Conservation (phyloP, 805 yeast genomes). For the Ogataea nitratoaversa region DNA sequence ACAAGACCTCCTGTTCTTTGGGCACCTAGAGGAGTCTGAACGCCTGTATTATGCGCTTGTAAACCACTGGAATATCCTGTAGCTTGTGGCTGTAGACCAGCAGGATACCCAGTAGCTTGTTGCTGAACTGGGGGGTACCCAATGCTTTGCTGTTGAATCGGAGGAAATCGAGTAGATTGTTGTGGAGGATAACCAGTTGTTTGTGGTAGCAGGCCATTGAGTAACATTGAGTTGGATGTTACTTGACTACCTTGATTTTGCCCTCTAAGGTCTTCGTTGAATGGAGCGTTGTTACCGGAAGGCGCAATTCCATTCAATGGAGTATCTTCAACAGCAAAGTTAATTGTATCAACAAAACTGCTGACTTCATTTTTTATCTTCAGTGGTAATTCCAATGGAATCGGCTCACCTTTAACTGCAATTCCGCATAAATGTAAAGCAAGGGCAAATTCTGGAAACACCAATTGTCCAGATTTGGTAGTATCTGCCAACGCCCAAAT, state of each 20-base stretch:
- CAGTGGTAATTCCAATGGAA: slow-evolving; percentile 70
- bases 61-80: slow-evolving; percentile 37
- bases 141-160: slow-evolving; percentile 52
- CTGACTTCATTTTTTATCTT: slow-evolving; percentile 78
- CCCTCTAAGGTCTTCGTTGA: slow-evolving; percentile 9
- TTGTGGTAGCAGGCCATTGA: slow-evolving; percentile 28
- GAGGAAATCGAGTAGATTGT: too few relatives aligned
- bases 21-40: slow-evolving; percentile 16
- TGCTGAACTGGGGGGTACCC: slow-evolving; percentile 29
- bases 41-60: slow-evolving; percentile 39
- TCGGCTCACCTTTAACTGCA: slow-evolving; percentile 70
- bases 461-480: slow-evolving; percentile 73
- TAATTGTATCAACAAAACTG: slow-evolving; percentile 85
- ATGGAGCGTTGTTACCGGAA: slow-evolving; percentile 5
- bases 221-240: slow-evolving; percentile 29
- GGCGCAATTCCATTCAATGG: background rate
- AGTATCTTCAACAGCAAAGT: slow-evolving; percentile 64
- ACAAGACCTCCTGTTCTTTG: slow-evolving; percentile 35
- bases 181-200: slow-evolving; percentile 19
- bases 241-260: slow-evolving; percentile 25
- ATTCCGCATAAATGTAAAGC: slow-evolving; percentile 83
- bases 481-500: slow-evolving; percentile 94
- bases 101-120: slow-evolving; percentile 34
- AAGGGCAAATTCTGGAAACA: slow-evolving; percentile 92
- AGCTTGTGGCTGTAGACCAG: slow-evolving; percentile 45